A percentile compares a stretch with the other conserved stretches of the same genome.
Evolutionary conservation across 495 filamentous ascomycete species (phyloP).

Genomic region (Podospora pseudopauciseta): DNA sequence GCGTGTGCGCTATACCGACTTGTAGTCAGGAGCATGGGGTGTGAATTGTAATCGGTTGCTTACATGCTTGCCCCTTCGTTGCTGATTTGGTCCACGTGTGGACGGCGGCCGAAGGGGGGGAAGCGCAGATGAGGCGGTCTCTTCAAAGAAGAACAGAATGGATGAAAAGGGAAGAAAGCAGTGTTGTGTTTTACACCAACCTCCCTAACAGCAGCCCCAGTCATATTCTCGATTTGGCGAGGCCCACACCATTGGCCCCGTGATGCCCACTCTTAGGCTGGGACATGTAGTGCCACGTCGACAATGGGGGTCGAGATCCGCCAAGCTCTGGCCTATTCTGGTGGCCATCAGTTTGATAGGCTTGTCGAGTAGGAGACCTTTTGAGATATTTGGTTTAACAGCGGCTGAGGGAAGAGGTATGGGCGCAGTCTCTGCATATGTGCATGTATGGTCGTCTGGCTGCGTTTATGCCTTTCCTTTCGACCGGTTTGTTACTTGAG

Average conservation of each 20-base stretch:
- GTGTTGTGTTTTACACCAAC: background rate
- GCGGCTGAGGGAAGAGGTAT: no score
- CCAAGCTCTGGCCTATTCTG: background rate
- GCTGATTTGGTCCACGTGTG: background rate
- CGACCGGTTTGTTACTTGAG: background rate
- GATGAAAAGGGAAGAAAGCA: background rate
- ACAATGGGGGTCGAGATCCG: background rate
- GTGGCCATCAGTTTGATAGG: background rate
- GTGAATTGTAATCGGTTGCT: background rate
- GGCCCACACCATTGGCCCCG: background rate
- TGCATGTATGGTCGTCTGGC: background rate
- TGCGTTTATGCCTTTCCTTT: background rate
- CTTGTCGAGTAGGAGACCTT: background rate
- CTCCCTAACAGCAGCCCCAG: background rate
- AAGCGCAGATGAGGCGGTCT: background rate
- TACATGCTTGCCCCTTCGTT: background rate
- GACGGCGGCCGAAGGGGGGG: background rate
- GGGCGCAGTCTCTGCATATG: background rate
- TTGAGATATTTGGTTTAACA: background rate
- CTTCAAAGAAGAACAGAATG: background rate
- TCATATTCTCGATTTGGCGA: background rate
- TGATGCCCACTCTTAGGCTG: background rate
- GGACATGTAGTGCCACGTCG: background rate
- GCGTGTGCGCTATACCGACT: background rate
- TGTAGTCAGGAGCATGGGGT: background rate